phyloP scores from a whole-genome alignment of 2,329 filamentous ascomycete genomes.

The Sphaerostilbella broomeana region DNA sequence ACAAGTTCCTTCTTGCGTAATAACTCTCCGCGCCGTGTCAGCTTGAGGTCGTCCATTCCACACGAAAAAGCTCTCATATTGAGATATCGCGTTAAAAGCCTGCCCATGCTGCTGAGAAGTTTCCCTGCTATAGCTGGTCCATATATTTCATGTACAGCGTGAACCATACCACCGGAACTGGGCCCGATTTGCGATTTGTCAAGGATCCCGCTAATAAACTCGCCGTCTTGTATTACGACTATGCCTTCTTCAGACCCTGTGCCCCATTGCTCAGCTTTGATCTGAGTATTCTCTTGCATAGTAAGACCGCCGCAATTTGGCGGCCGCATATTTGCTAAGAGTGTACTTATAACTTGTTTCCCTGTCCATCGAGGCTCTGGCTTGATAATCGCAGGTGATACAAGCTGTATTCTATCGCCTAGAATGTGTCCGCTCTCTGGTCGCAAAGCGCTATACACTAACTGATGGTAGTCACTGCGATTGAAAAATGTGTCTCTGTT shows the following conservation, averaged over 20 bases:
- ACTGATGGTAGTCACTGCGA: constrained; percentile 80
- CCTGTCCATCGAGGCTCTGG: constrained; percentile 84
- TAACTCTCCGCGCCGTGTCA: constrained; percentile 73
- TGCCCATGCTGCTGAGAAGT: constrained; percentile 80
- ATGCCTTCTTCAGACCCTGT: constrained; percentile 62
- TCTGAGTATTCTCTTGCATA: constrained; percentile 71
- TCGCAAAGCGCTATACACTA: constrained; percentile 84
- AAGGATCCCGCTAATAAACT: constrained; percentile 82
- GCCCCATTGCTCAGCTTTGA: constrained; percentile 75
- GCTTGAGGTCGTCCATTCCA: constrained; percentile 89
- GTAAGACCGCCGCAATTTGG: constrained; percentile 67
- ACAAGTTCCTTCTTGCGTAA: constrained; percentile 62
- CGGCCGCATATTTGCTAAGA: constrained; percentile 87
- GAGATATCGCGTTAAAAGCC: constrained; percentile 80
- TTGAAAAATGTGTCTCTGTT: constrained; percentile 89
- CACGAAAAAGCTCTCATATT: constrained; percentile 95
- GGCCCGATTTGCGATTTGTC: constrained; percentile 95
- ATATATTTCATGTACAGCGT: constrained; percentile 89
- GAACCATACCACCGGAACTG: constrained; percentile 77
- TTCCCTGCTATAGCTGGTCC: constrained; percentile 82
- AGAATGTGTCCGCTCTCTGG: constrained; percentile 87
- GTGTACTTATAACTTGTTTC: constrained; percentile 90
- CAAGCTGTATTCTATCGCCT: constrained; percentile 71
- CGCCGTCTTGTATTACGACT: constrained; percentile 79
- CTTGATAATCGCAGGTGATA: constrained; percentile 76